Base-by-base conservation (phyloP, 805 yeast genomes). In the Kodamaea kakaduensis region DNA sequence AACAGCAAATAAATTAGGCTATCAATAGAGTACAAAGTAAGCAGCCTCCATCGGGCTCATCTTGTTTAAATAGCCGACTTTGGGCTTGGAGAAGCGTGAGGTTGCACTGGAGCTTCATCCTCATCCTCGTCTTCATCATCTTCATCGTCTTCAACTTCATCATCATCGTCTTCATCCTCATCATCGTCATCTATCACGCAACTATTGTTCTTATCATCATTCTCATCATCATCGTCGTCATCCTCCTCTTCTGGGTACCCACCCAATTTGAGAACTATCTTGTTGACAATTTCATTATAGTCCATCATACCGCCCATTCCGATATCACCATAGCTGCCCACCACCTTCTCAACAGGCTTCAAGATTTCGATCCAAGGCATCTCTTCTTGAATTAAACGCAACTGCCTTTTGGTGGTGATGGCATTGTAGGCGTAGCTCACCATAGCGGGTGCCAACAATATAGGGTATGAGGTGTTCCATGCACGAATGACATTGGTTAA, bases 231-330 rank as follows among this genome's bases (percentile, higher is more conserved):
- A 5, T 72, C 75, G 3, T 71, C 76, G 4, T 69, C 73, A 18
- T 68, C 75, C 1, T 65, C 75, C 10, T 63, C 76, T 17, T 70
- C 75, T 1, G 72, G 72, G 42, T 65, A 67, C 32, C 77, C 61
- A 36, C 71, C 78, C 41, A 88, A 64, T 53, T 81, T 82, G 59
- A 79, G 69, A 14, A 84, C 94, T 32, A 86, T 71, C 48, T 79
- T 78, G 54, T 88, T 94, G 13, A 88, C 96, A 48, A 93, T 82
- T 56, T 89, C 97, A 56, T 86, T 84, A 78, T 94, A 87, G 50
- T 93, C 97, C 81, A 89, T 83, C 97, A 93, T 93, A 36, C 98
- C 97, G 32, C 98, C 97, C 87, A 93, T 84, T n/a, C 97, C 97
- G 38, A 93, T 88, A 50, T 90, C 97, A 42, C 98, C 97, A 64